Base-by-base conservation (phyloP, 169 alveolate species). In the Cryptosporidium meleagridis region DNA sequence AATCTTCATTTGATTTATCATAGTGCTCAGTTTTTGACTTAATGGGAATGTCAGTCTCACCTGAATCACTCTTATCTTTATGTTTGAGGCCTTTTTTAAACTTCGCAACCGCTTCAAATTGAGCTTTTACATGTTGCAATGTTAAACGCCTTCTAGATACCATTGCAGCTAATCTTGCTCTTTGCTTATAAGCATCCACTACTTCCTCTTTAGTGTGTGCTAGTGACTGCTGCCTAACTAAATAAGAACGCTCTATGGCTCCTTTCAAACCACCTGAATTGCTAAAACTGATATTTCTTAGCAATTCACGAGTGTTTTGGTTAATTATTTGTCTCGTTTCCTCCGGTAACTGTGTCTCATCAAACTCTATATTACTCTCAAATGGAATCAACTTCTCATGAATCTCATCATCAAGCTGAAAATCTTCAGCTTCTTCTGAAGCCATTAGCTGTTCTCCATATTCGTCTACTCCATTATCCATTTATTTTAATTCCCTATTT, bases 141-240 rank as follows among this genome's bases (percentile, higher is more conserved):
- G 89, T 80, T 16, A 80, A 69, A 10, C 89, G 52, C 10, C 89
- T 59, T 48, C 89, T 80, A 37, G 89, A 80, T 21, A 80, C 89
- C 75, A 80, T 61, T 37, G 89, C 89, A 31, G 89, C 89, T 39
- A 80, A 48, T 31, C 89, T 51, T 37, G 89, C 89, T 65, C 89
- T 59, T 65, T 65, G 73, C n/a, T 65, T 80, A 29, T 80, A 80
- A 39, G 89, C 89, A 62, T 80, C 89, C 29, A 80, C 89, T 16
- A 80, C 53, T 10, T 80, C 89, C 21, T 80, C 89, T 41, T 80
- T 80, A 2, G 89, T 58, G 16, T 80, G 75, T 4, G 69, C 35
- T 44, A 80, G 52, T 41, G 75, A 62, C 26, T 62, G 80, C 65
- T 80, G 89, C n/a, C 89, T 80, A 26, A 80, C 23, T 35, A 44